Evolutionary conservation across 495 filamentous ascomycete genomes (phyloP).

Genomic region (Hypoxylon intermedium): DNA sequence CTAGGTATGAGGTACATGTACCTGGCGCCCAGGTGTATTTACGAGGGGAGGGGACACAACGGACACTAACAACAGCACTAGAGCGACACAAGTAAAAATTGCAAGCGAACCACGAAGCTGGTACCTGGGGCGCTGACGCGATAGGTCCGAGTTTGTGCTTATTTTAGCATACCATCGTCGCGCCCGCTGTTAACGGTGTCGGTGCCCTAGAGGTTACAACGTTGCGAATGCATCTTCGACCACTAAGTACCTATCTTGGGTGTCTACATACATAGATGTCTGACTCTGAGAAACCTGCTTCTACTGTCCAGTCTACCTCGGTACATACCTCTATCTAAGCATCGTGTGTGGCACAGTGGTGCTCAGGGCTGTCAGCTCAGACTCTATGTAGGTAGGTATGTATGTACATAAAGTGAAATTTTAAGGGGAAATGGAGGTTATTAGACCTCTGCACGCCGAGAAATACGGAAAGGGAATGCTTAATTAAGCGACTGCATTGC

Average conservation of each 20-base stretch:
- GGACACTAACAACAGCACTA: conserved; percentile 18
- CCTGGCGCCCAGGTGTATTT: background rate
- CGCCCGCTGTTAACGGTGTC: conserved; percentile 7
- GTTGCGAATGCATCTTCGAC: conserved; percentile 8
- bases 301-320: background rate
- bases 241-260: conserved; percentile 2
- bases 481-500: conserved; percentile 9
- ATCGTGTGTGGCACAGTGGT: too few relatives aligned
- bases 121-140: conserved; percentile 18
- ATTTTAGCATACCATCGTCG: conserved; percentile 4
- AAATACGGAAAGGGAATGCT: conserved; percentile 13
- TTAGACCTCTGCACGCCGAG: conserved; percentile 6
- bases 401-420: too few relatives aligned
- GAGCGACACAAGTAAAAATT: conserved; percentile 17
- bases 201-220: background rate
- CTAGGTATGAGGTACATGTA: too few relatives aligned
- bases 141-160: background rate
- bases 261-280: background rate
- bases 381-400: too few relatives aligned
- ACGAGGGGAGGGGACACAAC: conserved; percentile 11
- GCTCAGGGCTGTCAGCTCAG: conserved; percentile 12
- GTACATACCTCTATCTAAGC: background rate
- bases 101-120: conserved; percentile 7
- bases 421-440: conserved; percentile 1
- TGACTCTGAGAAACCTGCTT: background rate